Conservation (phyloP, 768 basidiomycete species). For the Coprinellus micaceus region DNA sequence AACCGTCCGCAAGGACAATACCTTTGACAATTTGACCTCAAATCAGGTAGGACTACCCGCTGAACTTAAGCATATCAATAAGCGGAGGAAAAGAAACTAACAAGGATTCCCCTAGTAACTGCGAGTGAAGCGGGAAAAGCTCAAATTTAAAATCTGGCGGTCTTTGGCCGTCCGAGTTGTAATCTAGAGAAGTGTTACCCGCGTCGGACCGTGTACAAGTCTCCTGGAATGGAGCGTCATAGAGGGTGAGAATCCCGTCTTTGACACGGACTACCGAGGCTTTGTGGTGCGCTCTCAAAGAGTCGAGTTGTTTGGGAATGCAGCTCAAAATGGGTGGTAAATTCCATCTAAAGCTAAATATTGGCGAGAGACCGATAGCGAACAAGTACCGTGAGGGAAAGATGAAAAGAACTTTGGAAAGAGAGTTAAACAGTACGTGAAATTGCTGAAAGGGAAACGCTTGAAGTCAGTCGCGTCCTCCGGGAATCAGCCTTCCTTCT, state of each 20-base stretch:
- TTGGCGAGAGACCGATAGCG: constrained; percentile 78
- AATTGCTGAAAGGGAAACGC: constrained; percentile 77
- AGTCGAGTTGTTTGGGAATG: constrained; percentile 86
- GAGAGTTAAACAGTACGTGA: constrained; percentile 80
- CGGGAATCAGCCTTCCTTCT: constrained; percentile 51
- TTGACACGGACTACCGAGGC: constrained; percentile 51
- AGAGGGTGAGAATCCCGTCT: constrained; percentile 71
- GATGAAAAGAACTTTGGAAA: constrained; percentile 80
- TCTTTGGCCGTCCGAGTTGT: constrained; percentile 64
- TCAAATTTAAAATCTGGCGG: constrained; percentile 80
- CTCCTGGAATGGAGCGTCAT: constrained; percentile 75
- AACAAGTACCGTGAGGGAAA: constrained; percentile 83
- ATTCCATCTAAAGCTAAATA: constrained; percentile 86
- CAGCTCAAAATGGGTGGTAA: constrained; percentile 82
- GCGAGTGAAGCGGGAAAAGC: constrained; percentile 83
- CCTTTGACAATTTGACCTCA: constrained; percentile 45
- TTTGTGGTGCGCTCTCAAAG: constrained; percentile 71
- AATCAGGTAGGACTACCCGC: too few species aligned
- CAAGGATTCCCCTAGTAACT: constrained; percentile 87
- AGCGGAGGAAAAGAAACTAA: constrained; percentile 91
- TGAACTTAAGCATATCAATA: constrained; percentile 85
- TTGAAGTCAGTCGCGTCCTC: constrained; percentile 65
- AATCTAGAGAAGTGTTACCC: constrained; percentile 76
- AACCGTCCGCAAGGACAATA: constrained; percentile 23
- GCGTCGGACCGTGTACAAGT: constrained; percentile 72